Evolutionary conservation across 345 rosid genomes (phyloP), one percentile per base, ranked within the genome.

Genomic region (Isatis tinctoria): DNA sequence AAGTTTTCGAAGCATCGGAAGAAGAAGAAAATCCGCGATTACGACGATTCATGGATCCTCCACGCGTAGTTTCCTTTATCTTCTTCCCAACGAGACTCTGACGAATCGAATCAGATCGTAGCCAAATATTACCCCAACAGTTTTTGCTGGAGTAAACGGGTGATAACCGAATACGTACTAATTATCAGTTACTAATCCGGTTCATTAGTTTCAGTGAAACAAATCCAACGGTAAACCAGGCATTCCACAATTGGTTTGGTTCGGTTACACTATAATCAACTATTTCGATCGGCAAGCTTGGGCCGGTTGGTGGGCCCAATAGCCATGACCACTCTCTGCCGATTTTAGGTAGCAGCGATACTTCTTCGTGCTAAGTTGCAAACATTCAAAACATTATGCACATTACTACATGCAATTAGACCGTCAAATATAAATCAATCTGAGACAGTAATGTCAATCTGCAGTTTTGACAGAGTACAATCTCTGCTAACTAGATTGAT

Each of bases 41-140:
- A 33, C 70, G 70, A 61, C 64, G 70, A 76, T 70, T 48, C 80
- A 77, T 76, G 52, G 49, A 44, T 47, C 53, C 12, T 35, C n/a
- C n/a, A n/a, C n/a, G n/a, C n/a, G n/a, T n/a, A n/a, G n/a, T n/a
- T 20, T 44, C 20, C 22, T 7, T 44, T 22, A 22, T 22, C 24
- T 22, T 22, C 24, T 30, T 30, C 32, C 32, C 49, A 16, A 8
- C 20, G 18, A 6, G 32, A 32, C 47, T 30, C 16, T 28, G 51
- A 69, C 12, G 13, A 59, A 35, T 10, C 60, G 49, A 60, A 47
- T 8, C 57, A 32, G 41, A 18, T 40, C 10, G 4, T 16, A 27
- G 13, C 44, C 3, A 41, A n/a, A n/a, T n/a, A n/a, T n/a, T n/a
- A n/a, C n/a, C 63, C 52, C 20, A 57, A 69, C 65, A 33, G 37